Conservation (phyloP, 83 land plant species). For the Diphasiastrum complanatum region DNA sequence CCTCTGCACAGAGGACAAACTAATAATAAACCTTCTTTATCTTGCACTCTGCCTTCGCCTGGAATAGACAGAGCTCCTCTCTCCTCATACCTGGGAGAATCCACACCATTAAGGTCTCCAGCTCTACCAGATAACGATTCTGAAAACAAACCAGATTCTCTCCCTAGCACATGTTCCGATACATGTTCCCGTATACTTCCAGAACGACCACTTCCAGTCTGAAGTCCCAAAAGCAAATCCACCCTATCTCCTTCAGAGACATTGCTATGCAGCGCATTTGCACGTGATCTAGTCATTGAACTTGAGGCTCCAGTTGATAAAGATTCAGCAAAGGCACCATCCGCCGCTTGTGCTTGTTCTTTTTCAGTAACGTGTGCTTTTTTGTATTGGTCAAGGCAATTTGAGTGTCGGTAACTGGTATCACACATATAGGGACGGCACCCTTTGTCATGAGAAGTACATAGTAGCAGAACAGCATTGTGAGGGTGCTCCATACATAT, state of each 20-base stretch:
- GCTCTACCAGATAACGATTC: not conserved
- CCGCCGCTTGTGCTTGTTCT: not conserved
- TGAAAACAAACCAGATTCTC: not conserved
- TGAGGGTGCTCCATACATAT: constrained; percentile 35
- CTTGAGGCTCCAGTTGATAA: not conserved
- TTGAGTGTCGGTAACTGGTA: constrained; percentile 34
- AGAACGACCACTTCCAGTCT: too few species aligned
- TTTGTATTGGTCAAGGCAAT: constrained; percentile 30
- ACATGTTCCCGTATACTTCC: too few species aligned
- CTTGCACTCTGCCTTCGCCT: not conserved
- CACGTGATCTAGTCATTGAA: not conserved
- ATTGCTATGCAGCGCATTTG: too few species aligned
- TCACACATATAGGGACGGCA: constrained; percentile 37
- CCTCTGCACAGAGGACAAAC: constrained; percentile 34
- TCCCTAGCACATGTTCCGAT: not conserved
- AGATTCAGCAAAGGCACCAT: not conserved
- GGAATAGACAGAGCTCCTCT: not conserved
- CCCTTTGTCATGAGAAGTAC: constrained; percentile 29
- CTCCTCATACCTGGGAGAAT: not conserved
- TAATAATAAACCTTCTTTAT: constrained; percentile 1
- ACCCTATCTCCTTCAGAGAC: too few species aligned
- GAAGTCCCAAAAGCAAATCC: too few species aligned
- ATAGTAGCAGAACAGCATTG: constrained; percentile 33
- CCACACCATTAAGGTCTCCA: not conserved
- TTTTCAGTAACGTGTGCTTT: constrained; percentile 20